A percentile compares a stretch with the other conserved stretches of the same genome.
Evolutionary conservation across 2,329 filamentous ascomycete species (phyloP).

Genomic region (Phoma sp.): DNA sequence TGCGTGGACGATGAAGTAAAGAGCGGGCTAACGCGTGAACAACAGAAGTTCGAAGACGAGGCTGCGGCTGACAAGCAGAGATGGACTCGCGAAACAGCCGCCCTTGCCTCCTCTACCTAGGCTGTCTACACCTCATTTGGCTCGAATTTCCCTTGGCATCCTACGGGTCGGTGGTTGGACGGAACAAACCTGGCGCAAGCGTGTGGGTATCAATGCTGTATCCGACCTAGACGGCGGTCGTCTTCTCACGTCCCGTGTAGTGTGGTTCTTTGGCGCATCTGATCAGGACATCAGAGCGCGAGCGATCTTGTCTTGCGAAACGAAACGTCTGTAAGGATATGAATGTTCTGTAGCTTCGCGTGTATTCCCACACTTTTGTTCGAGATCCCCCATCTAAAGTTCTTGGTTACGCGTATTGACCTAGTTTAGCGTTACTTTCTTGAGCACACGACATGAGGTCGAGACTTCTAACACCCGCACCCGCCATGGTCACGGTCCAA

Average conservation of each 20-base stretch:
- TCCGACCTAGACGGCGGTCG: constrained; percentile 8
- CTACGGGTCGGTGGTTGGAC: neutral
- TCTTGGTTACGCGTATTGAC: neutral
- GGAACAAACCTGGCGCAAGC: neutral
- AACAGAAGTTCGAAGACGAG: constrained; percentile 40
- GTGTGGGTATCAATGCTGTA: constrained; percentile 11
- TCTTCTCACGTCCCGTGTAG: neutral
- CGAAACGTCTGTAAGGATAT: constrained; percentile 10
- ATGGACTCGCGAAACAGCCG: constrained; percentile 20
- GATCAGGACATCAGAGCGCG: constrained; percentile 24
- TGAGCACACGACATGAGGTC: no score
- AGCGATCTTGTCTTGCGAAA: neutral
- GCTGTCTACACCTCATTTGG: neutral
- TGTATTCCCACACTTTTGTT: neutral
- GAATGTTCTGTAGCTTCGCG: constrained; percentile 1
- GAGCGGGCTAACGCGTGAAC: constrained; percentile 28
- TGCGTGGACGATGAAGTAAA: neutral
- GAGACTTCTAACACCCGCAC: neutral
- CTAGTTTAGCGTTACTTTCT: no score
- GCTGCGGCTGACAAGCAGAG: constrained; percentile 35
- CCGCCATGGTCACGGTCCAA: neutral
- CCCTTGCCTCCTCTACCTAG: neutral
- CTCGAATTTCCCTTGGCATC: neutral
- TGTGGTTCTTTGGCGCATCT: constrained; percentile 11
- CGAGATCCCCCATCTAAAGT: neutral